Conservation (phyloP, 192 early-diverging fungal species). For the Coemansia furcata region DNA sequence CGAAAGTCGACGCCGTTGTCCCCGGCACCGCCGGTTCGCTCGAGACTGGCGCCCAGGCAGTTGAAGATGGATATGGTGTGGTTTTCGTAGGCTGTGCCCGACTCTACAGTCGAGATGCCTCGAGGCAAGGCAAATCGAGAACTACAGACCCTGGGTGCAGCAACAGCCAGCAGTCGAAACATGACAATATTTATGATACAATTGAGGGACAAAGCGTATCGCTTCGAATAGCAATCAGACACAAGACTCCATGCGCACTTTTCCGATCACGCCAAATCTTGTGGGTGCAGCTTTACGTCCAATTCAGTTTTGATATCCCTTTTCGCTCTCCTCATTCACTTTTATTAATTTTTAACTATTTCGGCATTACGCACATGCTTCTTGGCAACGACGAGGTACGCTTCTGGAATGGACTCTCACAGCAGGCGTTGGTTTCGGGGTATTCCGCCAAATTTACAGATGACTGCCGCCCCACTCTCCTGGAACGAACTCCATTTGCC, state of each 20-base stretch:
- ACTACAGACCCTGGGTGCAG: neutral
- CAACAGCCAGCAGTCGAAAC: neutral
- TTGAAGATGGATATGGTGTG: conserved; percentile 17
- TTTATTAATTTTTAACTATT: neutral
- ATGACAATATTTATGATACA: neutral
- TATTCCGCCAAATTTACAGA: neutral
- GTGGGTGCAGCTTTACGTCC: neutral
- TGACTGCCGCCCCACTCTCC: neutral
- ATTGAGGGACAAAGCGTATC: neutral
- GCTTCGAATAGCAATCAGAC: neutral
- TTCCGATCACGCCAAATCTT: neutral
- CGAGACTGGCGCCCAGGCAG: conserved; percentile 25
- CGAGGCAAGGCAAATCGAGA: neutral
- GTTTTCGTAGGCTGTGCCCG: conserved; percentile 41
- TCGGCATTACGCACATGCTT: conserved; percentile 15
- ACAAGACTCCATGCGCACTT: neutral
- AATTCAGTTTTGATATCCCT: neutral
- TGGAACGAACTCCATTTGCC: neutral
- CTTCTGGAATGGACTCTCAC: neutral
- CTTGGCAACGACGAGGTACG: conserved; percentile 36
- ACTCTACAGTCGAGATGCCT: conserved; percentile 30
- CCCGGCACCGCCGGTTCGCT: conserved; percentile 40
- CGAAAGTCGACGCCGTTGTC: conserved; percentile 43
- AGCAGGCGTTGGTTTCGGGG: neutral
- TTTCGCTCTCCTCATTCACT: neutral